Conservation (phyloP, 148 eudicot genomes). For the Simmondsia chinensis region DNA sequence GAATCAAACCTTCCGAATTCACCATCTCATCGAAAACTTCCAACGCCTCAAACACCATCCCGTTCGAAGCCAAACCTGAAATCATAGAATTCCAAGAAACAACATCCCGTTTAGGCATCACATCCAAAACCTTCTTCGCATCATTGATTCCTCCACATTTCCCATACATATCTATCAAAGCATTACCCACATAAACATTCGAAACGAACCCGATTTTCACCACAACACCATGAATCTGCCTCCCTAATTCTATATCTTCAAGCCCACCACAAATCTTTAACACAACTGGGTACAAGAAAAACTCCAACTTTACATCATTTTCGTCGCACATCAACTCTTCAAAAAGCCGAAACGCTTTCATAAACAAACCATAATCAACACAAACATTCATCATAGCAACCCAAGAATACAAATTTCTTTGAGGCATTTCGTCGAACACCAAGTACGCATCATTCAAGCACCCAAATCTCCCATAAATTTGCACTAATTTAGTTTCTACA, state of each 20-base stretch:
- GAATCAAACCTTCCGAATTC: constrained; percentile 12
- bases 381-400: constrained; percentile 22
- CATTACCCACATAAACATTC: constrained; percentile 47
- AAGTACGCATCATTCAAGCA: constrained; percentile 22
- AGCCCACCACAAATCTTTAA: constrained; percentile 44
- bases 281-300: constrained; percentile 41
- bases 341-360: constrained; percentile 28
- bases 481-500: constrained; percentile 39
- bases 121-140: constrained; percentile 24
- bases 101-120: constrained; percentile 27
- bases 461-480: constrained; percentile 33
- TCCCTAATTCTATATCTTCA: constrained; percentile 39
- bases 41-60: constrained; percentile 33
- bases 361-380: constrained; percentile 29
- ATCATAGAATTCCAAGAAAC: constrained; percentile 57
- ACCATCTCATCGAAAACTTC: constrained; percentile 37
- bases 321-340: constrained; percentile 20
- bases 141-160: constrained; percentile 35
- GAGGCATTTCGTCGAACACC: constrained; percentile 45
- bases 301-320: constrained; percentile 39
- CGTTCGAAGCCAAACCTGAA: constrained; percentile 40
- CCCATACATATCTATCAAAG: constrained; percentile 62
- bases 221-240: constrained; percentile 46
- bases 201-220: constrained; percentile 23
- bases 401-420: constrained; percentile 40